Conservation (phyloP, 805 yeast species). For the Wickerhamomyces pijperi region DNA sequence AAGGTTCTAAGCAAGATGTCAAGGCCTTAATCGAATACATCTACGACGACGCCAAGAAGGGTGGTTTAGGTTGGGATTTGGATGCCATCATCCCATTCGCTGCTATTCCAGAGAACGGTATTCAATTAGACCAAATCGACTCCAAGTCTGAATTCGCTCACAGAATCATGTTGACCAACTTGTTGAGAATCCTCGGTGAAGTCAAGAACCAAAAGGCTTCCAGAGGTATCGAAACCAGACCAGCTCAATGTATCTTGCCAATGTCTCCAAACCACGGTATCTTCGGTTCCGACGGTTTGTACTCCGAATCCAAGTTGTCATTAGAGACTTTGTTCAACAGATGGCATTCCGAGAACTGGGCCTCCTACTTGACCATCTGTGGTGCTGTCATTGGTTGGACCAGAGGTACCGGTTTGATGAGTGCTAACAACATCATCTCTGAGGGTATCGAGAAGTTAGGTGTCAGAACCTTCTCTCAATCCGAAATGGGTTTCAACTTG, state of each 20-base stretch:
- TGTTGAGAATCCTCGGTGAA: constrained; percentile 83
- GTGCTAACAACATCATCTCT: constrained; percentile 93
- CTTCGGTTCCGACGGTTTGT: constrained; percentile 95
- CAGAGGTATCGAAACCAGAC: constrained; percentile 80
- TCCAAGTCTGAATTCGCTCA: constrained; percentile 97
- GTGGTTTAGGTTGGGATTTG: constrained; percentile 96
- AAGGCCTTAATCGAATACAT: constrained; percentile 76
- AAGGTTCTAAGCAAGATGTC: constrained; percentile 92
- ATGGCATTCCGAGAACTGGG: constrained; percentile 98
- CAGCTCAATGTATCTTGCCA: constrained; percentile 95
- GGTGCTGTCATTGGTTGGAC: constrained; percentile 99
- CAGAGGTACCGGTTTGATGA: constrained; percentile 99
- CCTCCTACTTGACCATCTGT: constrained; percentile 83
- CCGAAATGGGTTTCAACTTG: constrained; percentile 98
- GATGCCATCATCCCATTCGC: constrained; percentile 96
- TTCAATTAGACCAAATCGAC: constrained; percentile 84
- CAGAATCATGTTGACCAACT: constrained; percentile 94
- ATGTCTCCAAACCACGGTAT: constrained; percentile 99
- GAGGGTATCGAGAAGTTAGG: constrained; percentile 94
- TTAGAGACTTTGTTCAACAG: constrained; percentile 95
- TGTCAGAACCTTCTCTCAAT: constrained; percentile 96
- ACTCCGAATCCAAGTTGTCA: constrained; percentile 93
- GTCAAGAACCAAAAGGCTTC: constrained; percentile 76
- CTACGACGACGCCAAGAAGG: constrained; percentile 71
- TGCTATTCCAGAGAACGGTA: constrained; percentile 98